phyloP scores from a whole-genome alignment of 164 flowering plant genomes.

The Taxillus chinensis region DNA sequence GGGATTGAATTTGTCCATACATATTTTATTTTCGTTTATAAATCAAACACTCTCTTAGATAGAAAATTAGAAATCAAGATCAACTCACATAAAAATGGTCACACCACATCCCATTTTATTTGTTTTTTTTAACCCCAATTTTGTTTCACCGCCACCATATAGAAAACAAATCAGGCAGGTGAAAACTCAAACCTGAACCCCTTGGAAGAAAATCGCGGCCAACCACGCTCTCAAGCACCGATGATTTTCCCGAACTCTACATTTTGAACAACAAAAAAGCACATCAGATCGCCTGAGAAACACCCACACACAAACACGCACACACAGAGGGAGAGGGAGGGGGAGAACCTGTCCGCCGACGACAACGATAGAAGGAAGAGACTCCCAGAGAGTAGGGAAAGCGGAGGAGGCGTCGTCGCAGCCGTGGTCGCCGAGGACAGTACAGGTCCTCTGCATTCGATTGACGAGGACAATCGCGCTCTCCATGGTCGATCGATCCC shows the following conservation, averaged over 20 bases:
- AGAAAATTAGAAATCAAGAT: no score
- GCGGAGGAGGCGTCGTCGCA: conserved; percentile 26
- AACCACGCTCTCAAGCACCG: conserved; percentile 78
- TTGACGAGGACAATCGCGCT: conserved; percentile 56
- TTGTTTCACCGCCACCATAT: no score
- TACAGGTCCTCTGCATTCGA: conserved; percentile 56
- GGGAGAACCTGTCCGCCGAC: conserved; percentile 62
- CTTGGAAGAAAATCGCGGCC: conserved; percentile 84
- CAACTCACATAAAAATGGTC: no score
- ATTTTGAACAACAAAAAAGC: conserved; percentile 3
- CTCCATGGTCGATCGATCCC: conserved; percentile 50
- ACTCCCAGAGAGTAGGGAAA: conserved; percentile 62
- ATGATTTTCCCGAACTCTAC: conserved; percentile 85
- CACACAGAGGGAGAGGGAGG: not conserved
- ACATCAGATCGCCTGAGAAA: not conserved
- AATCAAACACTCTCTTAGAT: no score
- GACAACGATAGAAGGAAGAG: conserved; percentile 68
- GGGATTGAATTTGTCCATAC: no score
- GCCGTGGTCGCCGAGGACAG: conserved; percentile 59
- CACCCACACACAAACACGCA: not conserved
- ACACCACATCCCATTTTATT: no score
- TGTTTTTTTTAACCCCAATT: no score
- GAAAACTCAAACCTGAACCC: conserved; percentile 52
- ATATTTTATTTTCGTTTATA: no score
- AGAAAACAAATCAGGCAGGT: not conserved